Evolutionary conservation across 2,329 filamentous ascomycete species (phyloP), one percentile per base, ranked within the genome.

Genomic region (Spiromastix sp.): DNA sequence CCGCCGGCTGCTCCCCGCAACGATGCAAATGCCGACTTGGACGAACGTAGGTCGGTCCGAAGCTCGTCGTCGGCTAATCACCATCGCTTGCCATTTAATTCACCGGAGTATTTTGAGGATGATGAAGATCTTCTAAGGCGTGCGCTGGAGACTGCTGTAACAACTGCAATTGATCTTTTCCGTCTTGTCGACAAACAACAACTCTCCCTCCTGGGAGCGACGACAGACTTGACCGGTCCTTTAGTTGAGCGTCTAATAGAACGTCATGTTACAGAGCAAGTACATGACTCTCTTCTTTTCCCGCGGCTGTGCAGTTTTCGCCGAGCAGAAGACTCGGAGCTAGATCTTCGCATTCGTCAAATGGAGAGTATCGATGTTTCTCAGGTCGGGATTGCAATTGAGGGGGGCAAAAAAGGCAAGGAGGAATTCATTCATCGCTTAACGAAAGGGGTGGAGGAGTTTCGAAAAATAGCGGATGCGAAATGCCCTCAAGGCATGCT

Each of bases 101-200:
- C 81, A 51, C 64, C 79, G 34, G 77, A 81, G 40, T 86, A 81
- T 51, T 77, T 84, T 31, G 85, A 91, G 48, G 86, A 94, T 40
- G 87, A 95, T 46, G 91, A 96, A 56, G 82, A 93, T 46, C 71
- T 85, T 19, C 89, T 98, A 79, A 73, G 89, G 37, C 79, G 79
- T 15, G 85, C 86, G 11, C 65, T 96, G 10, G 91, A 98, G 60
- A 93, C 84, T 2, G 87, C 89, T 2, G 84, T 98, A 8, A 94
- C 85, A 7, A 76, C 83, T 7, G 91, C 87, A 0, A 96, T 98
- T 46, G 91, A 98, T 51, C 70, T 96, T 1, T 98, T 98, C 47
- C 89, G 96, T 50, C 79, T 79, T 40, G 89, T 98, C 4, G 91
- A 98, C 55, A 94, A 94, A 56, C 85, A 93, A 50, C 91, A 96